A percentile compares a stretch with the other conserved stretches of the same genome.
Conservation (phyloP, 2,329 filamentous ascomycete genomes). For the Fonsecaea multimorphosa region DNA sequence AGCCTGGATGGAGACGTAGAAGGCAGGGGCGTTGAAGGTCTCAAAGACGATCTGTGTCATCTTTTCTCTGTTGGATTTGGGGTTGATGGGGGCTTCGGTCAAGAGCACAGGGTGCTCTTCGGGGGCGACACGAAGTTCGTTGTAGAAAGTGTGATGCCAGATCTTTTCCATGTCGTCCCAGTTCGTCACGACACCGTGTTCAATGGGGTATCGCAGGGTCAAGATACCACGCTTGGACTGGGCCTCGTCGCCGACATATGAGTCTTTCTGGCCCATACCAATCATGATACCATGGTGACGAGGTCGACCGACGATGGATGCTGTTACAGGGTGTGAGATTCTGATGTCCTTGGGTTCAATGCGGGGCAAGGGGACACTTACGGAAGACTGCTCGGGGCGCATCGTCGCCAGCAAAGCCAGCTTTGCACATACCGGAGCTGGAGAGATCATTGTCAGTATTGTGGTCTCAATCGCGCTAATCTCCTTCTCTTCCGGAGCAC, state of each 20-base stretch:
- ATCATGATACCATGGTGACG: constrained; percentile 99
- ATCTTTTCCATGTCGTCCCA: constrained; percentile 99
- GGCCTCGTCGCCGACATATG: constrained; percentile 99
- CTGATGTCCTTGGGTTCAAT: constrained; percentile 10
- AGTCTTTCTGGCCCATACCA: constrained; percentile 99
- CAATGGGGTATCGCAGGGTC: constrained; percentile 98
- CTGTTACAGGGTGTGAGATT: constrained; percentile 55
- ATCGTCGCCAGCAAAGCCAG: constrained; percentile 99
- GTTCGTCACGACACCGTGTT: constrained; percentile 99
- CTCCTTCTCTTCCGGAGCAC: constrained; percentile 27
- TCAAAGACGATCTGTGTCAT: constrained; percentile 99
- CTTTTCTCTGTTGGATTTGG: constrained; percentile 99
- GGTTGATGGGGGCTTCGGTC: constrained; percentile 99
- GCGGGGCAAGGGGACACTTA: constrained; percentile 66
- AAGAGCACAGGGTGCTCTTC: constrained; percentile 99
- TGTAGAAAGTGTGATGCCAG: constrained; percentile 99
- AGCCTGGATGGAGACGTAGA: constrained; percentile 99
- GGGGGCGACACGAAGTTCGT: constrained; percentile 98
- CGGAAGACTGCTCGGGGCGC: constrained; percentile 99
- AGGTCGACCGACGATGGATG: constrained; percentile 99
- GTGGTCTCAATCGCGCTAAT: constrained; percentile 15
- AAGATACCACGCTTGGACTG: constrained; percentile 99
- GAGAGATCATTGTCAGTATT: constrained; percentile 41
- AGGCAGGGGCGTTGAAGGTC: constrained; percentile 99
- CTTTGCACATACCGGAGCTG: constrained; percentile 99